Evolutionary conservation across 257 asterid genomes (phyloP).

Genomic region (Solanum paucissectum): DNA sequence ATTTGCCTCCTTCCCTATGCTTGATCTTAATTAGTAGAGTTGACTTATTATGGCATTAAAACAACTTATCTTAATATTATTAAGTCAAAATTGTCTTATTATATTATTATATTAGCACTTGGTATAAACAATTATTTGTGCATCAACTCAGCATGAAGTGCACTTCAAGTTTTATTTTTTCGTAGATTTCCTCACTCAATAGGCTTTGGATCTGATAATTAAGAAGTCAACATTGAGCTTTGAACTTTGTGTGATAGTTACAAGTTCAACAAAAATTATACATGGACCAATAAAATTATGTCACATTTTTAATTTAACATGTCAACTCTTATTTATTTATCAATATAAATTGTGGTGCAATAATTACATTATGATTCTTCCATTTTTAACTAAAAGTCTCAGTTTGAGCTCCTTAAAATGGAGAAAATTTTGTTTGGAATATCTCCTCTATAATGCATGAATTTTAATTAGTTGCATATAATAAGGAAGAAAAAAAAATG

Average conservation of each 20-base stretch:
- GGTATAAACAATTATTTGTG: neutral
- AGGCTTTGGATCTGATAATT: neutral
- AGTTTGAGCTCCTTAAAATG: accelerated
- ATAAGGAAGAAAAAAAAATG: neutral
- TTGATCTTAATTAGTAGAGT: neutral
- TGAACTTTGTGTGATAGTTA: neutral
- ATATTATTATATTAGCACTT: neutral
- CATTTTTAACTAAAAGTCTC: accelerated
- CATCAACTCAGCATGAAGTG: neutral
- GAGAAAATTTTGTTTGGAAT: neutral
- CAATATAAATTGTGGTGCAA: accelerated
- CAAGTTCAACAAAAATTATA: neutral
- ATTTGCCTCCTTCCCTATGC: neutral
- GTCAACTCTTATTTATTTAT: neutral
- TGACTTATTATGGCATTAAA: neutral
- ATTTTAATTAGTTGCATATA: neutral
- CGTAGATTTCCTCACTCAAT: neutral
- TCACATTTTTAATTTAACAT: neutral
- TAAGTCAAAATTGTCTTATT: neutral
- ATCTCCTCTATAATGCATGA: neutral
- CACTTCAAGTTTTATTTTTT: neutral
- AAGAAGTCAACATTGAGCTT: neutral
- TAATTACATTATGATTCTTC: neutral
- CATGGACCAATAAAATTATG: neutral
- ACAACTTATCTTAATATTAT: neutral